Base-by-base conservation (phyloP, 2,329 filamentous ascomycete species). In the Hypoxylon sp. region DNA sequence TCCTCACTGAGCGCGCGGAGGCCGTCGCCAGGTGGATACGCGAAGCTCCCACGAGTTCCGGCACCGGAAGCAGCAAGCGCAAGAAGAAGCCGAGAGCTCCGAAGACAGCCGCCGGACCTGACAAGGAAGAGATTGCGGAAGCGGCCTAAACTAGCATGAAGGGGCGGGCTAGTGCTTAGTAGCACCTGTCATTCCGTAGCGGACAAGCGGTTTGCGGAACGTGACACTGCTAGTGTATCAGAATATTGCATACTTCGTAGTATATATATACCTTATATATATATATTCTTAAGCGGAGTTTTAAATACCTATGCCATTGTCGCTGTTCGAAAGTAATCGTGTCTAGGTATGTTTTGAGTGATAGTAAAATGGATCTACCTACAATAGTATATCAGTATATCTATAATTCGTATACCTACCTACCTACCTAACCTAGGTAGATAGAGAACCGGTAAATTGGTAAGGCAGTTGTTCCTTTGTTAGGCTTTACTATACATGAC, bases 1-100 rank as follows among this genome's bases (percentile, higher is more conserved):
- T 93, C 70, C 84, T 86, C 17, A 92, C 91, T 1, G 90, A 92
- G 70, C 85, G 92, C 22, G 92, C 92, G 0, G 85, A 88, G 52
- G 86, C 87, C 17, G 88, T 95, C 64, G 87, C 89, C 0, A 81
- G 87, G 46, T 96, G 93, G 92, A 86, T 95, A 22, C 80, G 81
- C 53, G 85, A 90, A 64, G 88, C 87, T 0, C 88, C 87, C 5
- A 67, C 77, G 22, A 74, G 74, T 24, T 73, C 76, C 9, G 76
- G 74, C 24, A 66, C 65, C 10, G 75, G 76, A 24, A 70, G 17
- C 13, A 70, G 70, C 50, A 78, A 75, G 64, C 76, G 76, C 47
- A 78, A 77, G 73, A 79, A 79, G 73, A 78, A 78, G 66, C 48
- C 76, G 35, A 68, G 63, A 9, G 29, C 73, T 11, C 19, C 61